A percentile compares a stretch with the other conserved stretches of the same genome.
Conservation (phyloP, 768 basidiomycete genomes). For the Boletus rubescentipes region DNA sequence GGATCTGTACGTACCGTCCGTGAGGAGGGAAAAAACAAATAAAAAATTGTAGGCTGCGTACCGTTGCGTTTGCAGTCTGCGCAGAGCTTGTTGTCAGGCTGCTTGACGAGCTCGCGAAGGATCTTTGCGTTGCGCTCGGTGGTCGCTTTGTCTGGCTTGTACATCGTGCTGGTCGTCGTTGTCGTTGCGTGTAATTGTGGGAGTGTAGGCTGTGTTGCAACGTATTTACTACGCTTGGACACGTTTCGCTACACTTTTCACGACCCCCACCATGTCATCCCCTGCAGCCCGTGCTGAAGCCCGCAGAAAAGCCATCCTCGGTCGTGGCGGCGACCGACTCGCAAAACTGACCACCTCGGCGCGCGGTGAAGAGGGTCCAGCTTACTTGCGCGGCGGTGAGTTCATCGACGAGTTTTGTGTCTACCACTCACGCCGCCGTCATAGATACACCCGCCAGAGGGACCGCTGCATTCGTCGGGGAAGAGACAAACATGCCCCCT, state of each 20-base stretch:
- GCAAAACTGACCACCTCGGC: conserved; percentile 77
- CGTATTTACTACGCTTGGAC: not conserved
- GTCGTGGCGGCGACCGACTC: conserved; percentile 69
- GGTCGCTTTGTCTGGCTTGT: conserved; percentile 78
- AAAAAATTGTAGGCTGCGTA: conserved; percentile 34
- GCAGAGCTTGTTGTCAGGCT: conserved; percentile 89
- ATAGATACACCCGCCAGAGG: conserved; percentile 15
- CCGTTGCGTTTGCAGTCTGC: conserved; percentile 98
- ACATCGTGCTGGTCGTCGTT: conserved; percentile 29
- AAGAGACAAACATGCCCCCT: conserved; percentile 33
- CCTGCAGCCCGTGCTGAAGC: conserved; percentile 75
- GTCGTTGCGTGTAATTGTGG: not conserved
- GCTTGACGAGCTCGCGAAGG: conserved; percentile 84
- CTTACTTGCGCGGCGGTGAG: conserved; percentile 50
- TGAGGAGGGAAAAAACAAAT: not conserved
- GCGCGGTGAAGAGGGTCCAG: conserved; percentile 64
- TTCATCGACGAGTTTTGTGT: not conserved
- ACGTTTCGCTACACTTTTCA: conserved; percentile 8
- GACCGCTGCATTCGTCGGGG: conserved; percentile 37
- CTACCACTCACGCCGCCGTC: not conserved
- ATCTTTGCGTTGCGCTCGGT: conserved; percentile 76
- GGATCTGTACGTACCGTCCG: conserved; percentile 58
- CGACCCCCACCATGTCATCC: conserved; percentile 34
- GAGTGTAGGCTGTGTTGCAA: not conserved
- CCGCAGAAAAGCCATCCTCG: conserved; percentile 72